phyloP scores from a whole-genome alignment of 352 stramenopile species.

The Globisporangium cederbergense region DNA sequence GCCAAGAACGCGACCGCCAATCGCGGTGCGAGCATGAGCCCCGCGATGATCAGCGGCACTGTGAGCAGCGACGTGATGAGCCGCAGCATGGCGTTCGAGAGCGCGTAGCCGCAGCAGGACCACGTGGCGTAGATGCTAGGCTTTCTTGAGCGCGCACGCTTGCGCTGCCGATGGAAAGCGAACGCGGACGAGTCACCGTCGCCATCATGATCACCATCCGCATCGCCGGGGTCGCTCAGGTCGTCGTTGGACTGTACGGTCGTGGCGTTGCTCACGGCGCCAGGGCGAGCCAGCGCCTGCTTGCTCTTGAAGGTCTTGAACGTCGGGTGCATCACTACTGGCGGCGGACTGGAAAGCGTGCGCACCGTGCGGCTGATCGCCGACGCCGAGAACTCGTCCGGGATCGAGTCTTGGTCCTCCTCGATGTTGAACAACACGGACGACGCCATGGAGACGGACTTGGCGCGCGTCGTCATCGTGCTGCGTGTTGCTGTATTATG shows the following conservation, averaged over 20 bases:
- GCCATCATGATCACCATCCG: constrained; percentile 12
- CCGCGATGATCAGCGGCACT: constrained; percentile 27
- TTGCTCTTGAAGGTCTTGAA: constrained; percentile 8
- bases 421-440: constrained; percentile 44
- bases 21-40: constrained; percentile 34
- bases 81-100: constrained; percentile 35
- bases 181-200: constrained; percentile 12
- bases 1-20: constrained; percentile 26
- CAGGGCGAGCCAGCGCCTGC: constrained; percentile 17
- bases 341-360: constrained; percentile 16
- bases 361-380: constrained; percentile 19
- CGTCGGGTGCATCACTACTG: not conserved
- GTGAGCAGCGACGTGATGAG: constrained; percentile 27
- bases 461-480: constrained; percentile 19
- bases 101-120: constrained; percentile 33
- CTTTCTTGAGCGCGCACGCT: constrained; percentile 31
- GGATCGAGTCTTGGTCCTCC: constrained; percentile 29
- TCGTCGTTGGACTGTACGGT: constrained; percentile 20
- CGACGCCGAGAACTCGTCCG: constrained; percentile 11
- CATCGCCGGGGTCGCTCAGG: constrained; percentile 16
- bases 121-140: constrained; percentile 38
- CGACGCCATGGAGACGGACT: constrained; percentile 19
- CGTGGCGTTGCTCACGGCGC: constrained; percentile 24
- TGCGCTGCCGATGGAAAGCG: constrained; percentile 16
- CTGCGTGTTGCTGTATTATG: too few relatives aligned